Evolutionary conservation across 163 green algal species (phyloP).

Genomic region (Volvox carteri): DNA sequence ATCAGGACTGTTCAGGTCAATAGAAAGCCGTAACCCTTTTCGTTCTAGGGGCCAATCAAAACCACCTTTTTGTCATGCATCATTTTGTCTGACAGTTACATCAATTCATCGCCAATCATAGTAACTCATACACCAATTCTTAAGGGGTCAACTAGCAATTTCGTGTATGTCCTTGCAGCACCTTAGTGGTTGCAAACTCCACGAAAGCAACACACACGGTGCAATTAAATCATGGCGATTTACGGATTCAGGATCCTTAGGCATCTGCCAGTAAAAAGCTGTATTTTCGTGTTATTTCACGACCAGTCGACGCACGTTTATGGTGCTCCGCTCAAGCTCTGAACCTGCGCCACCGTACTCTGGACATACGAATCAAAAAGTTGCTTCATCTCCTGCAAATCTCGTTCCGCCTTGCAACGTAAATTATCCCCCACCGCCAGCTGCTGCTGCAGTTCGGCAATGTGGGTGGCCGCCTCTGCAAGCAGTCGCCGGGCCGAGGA

Average conservation of each 20-base stretch:
- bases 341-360: slow-evolving; percentile 39
- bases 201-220: no score
- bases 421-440: not conserved
- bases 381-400: slow-evolving; percentile 29
- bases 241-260: no score
- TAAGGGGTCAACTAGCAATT: no score
- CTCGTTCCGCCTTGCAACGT: slow-evolving; percentile 3
- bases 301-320: no score
- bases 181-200: no score
- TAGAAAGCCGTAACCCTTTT: not conserved
- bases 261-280: no score
- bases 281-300: no score
- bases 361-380: slow-evolving; percentile 45
- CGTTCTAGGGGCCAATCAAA: not conserved
- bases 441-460: slow-evolving; percentile 17
- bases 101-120: no score
- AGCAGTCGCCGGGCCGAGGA: not conserved
- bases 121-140: no score
- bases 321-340: not conserved
- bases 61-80: not conserved
- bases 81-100: not conserved
- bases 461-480: slow-evolving; percentile 9
- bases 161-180: no score
- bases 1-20: no score
- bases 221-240: no score